Evolutionary conservation across 2,329 filamentous ascomycete genomes (phyloP), one percentile per base, ranked within the genome.

Genomic region (Exophiala alcalophila): DNA sequence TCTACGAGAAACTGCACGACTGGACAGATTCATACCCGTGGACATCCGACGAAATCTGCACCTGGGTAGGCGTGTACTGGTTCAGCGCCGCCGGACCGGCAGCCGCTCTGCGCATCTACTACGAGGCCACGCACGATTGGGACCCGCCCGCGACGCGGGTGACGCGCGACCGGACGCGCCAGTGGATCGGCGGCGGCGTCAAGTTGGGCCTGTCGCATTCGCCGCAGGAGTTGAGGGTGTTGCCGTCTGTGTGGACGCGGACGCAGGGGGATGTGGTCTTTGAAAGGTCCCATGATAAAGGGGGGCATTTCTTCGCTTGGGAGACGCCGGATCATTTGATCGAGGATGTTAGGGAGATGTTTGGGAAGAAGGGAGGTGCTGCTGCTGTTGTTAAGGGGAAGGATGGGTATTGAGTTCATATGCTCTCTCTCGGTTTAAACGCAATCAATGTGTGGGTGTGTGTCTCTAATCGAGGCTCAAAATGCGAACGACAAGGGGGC

Each of bases 1-100:
- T 91, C 23, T 85, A 85, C 53, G 86, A 91, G 64, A 91, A 91
- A 60, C 65, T 91, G 25, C 78, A 83, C 53, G 81, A 85, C 54
- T 91, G 85, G 86, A 81, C 80, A 0, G 84, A 90, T 55, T 56
- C 55, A 1, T 88, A 88, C 57, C 67, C 75, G 0, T 90, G 84
- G 84, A 83, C 78, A 0, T 81, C 87, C 48, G 83, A 89, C 40
- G 84, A 90, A 64, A 73, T 90, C 6, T 65, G 86, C 18, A 86
- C 80, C 0, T 91, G 84, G 86, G 65, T 89, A 1, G 78, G 72
- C 35, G 74, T 90, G 26, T 90, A 90, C 60, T 79, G 75, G 59
- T 88, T 88, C 64, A 81, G 77, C 6, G 73, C 67, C 0, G 81
- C 83, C 1, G 84, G 86, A 0, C 80, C 85, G 0, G 80, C 79